Percentiles rank a stretch among this genome's conserved stretches.
Conservation (phyloP, 805 yeast species). For the Maudiozyma barnettii region DNA sequence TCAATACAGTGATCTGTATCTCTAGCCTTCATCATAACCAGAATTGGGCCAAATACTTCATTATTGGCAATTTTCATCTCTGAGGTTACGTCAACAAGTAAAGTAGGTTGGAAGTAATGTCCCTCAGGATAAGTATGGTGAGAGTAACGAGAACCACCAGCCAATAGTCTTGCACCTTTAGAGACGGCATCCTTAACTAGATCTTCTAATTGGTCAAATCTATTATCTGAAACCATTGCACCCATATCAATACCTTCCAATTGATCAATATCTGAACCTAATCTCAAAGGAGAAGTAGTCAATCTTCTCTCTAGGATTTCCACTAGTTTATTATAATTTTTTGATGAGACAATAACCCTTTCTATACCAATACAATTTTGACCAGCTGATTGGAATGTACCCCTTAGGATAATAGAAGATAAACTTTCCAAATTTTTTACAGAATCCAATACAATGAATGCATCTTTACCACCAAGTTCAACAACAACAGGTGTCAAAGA, state of each 20-base stretch:
- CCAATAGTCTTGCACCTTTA: constrained; percentile 69
- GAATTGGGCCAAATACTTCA: constrained; percentile 92
- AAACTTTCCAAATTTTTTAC: constrained; percentile 43
- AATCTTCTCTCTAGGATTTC: constrained; percentile 50
- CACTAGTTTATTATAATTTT: constrained; percentile 55
- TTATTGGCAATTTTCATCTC: constrained; percentile 73
- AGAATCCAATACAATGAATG: constrained; percentile 79
- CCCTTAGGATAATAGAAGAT: constrained; percentile 82
- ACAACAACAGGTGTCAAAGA: constrained; percentile 91
- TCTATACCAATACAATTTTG: constrained; percentile 98
- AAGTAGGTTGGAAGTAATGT: constrained; percentile 84
- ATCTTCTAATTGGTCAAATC: constrained; percentile 59
- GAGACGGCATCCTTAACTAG: constrained; percentile 65
- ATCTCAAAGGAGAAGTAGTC: constrained; percentile 39
- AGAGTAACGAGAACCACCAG: constrained; percentile 70
- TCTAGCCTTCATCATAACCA: constrained; percentile 68
- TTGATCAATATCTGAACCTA: constrained; percentile 91
- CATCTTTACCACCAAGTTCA: constrained; percentile 95
- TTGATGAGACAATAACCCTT: constrained; percentile 74
- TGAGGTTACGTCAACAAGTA: constrained; percentile 70
- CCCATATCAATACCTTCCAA: constrained; percentile 91
- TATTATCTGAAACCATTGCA: constrained; percentile 75
- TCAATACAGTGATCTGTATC: constrained; percentile 57
- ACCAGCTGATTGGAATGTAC: constrained; percentile 94
- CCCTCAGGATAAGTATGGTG: constrained; percentile 97